A percentile compares a stretch with the other conserved stretches of the same genome.
phyloP scores from a whole-genome alignment of 1,284 basidiomycete genomes.

The Trametes sp. region DNA sequence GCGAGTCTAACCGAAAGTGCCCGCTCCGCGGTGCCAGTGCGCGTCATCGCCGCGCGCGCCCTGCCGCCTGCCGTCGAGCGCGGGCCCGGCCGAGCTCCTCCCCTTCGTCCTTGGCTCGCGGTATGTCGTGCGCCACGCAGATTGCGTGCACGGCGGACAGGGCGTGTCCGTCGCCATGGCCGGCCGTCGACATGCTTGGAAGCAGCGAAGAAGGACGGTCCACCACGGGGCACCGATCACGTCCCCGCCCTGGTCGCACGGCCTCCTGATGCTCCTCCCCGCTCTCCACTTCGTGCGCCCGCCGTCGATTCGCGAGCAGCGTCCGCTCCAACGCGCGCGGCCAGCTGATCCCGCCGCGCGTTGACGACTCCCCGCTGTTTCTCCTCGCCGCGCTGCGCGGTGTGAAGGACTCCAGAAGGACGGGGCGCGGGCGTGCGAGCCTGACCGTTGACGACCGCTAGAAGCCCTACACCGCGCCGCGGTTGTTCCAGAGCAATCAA shows the following conservation, averaged over 20 bases:
- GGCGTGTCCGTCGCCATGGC: conserved; percentile 7
- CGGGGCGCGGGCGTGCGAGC: background rate
- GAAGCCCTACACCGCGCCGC: conserved; percentile 9
- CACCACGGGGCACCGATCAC: conserved; percentile 12
- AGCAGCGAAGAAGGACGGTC: conserved; percentile 5
- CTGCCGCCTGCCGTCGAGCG: conserved; percentile 6
- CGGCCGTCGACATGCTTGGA: conserved; percentile 9
- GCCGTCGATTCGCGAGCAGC: conserved; percentile 10
- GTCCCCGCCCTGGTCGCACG: conserved; percentile 5
- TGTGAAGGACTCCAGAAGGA: background rate
- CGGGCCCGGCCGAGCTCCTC: conserved; percentile 7
- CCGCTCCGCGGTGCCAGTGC: conserved; percentile 15
- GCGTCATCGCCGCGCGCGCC: conserved; percentile 21
- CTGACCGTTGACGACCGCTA: conserved; percentile 11
- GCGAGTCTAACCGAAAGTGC: background rate
- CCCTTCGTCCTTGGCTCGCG: conserved; percentile 9
- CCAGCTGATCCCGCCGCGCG: conserved; percentile 10
- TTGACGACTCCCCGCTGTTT: conserved; percentile 6
- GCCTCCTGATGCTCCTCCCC: conserved; percentile 24
- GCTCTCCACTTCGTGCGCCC: conserved; percentile 24
- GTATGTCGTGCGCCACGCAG: background rate
- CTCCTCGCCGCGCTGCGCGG: background rate
- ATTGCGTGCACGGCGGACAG: background rate
- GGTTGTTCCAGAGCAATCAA: conserved; percentile 15
- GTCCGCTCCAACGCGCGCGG: conserved; percentile 12